Base-by-base conservation (phyloP, 2,329 filamentous ascomycete genomes). In the Tolypocladium endophyticum region DNA sequence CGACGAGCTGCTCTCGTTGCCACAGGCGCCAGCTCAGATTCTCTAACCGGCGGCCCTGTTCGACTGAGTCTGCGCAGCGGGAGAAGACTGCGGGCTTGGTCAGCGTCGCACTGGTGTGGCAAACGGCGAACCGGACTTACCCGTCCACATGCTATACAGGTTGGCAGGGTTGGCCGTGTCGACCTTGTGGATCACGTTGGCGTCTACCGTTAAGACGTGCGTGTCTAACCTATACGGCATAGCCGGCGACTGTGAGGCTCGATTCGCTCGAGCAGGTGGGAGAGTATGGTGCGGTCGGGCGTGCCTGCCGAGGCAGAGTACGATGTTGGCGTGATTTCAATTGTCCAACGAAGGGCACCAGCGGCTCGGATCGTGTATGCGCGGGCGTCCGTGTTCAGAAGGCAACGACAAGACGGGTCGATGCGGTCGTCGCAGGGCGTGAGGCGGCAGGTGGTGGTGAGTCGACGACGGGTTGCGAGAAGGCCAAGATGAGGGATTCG, bases 11-110 rank as follows among this genome's bases (percentile, higher is more conserved):
- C 72, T 97, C 92, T 69, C 92, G 84, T 68, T 91, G 95, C 93
- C 92, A 97, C 62, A 97, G 78, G 68, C 94, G 82, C 94, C 94
- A 97, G 72, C 89, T 95, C 64, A 99, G 80, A 77, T 99, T 97
- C 74, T 97, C 94, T 71, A 97, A 80, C 70, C 94, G 83, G 71
- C 90, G 87, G 60, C 94, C 94, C 75, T 97, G 89, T 72, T 96
- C 90, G 72, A 97, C 88, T 58, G 92, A 94, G 70, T 94, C 90
- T 71, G 92, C 91, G 75, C 93, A 96, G 76, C 92, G 90, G 57
- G 92, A 93, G 72, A 97, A 97, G 62, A 97, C 92, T 94, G 71
- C 50, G 25, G 25, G 41, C 57, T 59, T 61, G 60, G 71, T 78
- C 66, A 77, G 73, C 65, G 63, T 66, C 57, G 58, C 50, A 52